Conservation (phyloP, 2,329 filamentous ascomycete species). For the Trichoderma sp. region DNA sequence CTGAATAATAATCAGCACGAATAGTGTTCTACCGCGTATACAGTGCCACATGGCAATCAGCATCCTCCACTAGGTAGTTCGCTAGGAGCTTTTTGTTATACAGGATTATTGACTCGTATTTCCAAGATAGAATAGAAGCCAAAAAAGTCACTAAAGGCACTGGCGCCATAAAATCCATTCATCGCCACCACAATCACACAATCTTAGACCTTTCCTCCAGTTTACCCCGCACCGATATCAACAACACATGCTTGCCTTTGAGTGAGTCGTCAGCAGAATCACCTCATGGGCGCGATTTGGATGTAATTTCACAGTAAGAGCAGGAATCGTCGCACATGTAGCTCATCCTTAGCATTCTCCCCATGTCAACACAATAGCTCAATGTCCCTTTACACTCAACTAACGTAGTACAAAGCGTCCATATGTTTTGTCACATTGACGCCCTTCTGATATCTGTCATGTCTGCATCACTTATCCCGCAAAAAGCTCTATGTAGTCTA, state of each 20-base stretch:
- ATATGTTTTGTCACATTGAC: slow-evolving; percentile 15
- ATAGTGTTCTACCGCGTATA: background rate
- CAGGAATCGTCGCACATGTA: slow-evolving; percentile 2
- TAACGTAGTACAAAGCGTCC: background rate
- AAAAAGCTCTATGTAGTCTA: slow-evolving; percentile 21
- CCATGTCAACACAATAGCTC: background rate
- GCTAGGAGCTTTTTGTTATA: background rate
- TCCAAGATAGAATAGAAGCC: background rate
- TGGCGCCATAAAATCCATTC: background rate
- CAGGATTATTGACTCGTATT: background rate
- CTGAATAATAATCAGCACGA: background rate
- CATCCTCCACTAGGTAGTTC: background rate
- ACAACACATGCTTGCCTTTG: slow-evolving; percentile 1
- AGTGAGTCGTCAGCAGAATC: slow-evolving; percentile 9
- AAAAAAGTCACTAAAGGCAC: slow-evolving; percentile 6
- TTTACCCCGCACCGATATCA: slow-evolving; percentile 19
- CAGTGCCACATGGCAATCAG: background rate
- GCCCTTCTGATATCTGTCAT: background rate
- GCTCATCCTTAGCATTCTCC: background rate
- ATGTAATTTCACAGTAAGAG: background rate
- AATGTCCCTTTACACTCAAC: background rate
- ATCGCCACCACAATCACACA: slow-evolving; percentile 23
- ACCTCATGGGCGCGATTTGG: slow-evolving; percentile 2
- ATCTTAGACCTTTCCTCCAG: background rate
- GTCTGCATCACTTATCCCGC: slow-evolving; percentile 1